These are phyloP conservation scores for Falciphora oryzae DNA, from an alignment of 2,329 filamentous ascomycete species.

Conservation along the genomic window DNA sequence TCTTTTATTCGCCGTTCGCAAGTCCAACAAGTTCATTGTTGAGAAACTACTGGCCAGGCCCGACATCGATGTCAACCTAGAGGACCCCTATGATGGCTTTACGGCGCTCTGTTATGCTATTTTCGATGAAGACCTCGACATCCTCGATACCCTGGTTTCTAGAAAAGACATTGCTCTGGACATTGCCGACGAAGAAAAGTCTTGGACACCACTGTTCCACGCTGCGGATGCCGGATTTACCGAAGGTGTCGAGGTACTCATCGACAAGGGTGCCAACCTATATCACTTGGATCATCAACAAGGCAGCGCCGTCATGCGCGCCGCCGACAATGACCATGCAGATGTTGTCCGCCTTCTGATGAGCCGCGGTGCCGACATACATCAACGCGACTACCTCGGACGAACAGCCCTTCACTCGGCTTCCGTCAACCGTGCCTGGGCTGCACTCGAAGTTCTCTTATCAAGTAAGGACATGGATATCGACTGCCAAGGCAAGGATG, in stretches of 20 bases:
- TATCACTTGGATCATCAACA: not conserved
- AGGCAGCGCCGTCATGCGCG: not conserved
- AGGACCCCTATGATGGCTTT: no score
- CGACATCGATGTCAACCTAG: slow-evolving; percentile 3
- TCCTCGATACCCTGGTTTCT: not conserved
- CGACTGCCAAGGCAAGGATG: not conserved
- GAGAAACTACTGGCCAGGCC: not conserved
- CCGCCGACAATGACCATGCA: not conserved
- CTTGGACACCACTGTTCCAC: not conserved
- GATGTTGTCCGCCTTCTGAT: not conserved
- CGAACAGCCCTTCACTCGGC: not conserved
- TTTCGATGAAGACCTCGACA: not conserved
- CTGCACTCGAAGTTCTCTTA: not conserved
- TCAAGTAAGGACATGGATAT: not conserved
- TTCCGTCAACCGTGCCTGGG: not conserved
- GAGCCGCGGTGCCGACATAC: not conserved
- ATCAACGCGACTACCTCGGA: not conserved
- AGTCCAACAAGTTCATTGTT: not conserved
- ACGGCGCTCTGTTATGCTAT: not conserved
- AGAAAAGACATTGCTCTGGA: not conserved
- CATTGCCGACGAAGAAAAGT: not conserved
- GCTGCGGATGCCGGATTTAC: not conserved
- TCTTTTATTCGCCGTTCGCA: not conserved
- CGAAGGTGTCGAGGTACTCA: not conserved
- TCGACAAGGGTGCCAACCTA: not conserved